phyloP scores from a whole-genome alignment of 2,329 filamentous ascomycete species.

The Eurotiales sp. region DNA sequence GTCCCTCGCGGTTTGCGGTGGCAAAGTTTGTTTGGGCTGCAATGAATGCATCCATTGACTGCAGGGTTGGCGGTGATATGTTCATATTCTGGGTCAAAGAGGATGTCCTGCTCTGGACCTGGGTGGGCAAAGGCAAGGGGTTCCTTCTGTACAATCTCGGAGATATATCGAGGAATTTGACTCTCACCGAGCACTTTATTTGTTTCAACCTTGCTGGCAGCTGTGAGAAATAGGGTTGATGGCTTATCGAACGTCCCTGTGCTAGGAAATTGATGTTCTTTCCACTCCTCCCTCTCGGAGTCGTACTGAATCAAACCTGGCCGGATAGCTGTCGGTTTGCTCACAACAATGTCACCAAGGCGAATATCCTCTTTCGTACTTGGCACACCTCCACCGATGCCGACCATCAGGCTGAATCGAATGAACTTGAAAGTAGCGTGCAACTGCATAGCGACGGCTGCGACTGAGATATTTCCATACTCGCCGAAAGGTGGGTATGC shows the following conservation, averaged over 20 bases:
- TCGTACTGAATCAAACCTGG: not conserved
- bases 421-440: conserved; percentile 1
- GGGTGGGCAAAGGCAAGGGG: not conserved
- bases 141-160: no score
- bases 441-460: not conserved
- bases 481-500: conserved; percentile 20
- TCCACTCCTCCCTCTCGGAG: not conserved
- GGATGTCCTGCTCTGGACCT: not conserved
- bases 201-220: not conserved
- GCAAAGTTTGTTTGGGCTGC: no score
- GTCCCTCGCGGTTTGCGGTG: not conserved
- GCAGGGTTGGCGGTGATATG: no score
- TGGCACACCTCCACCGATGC: not conserved
- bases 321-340: not conserved
- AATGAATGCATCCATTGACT: not conserved
- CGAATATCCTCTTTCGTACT: not conserved
- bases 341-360: not conserved
- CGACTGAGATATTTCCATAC: not conserved
- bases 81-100: not conserved
- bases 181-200: not conserved
- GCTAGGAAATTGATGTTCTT: not conserved
- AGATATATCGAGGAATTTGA: no score
- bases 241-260: not conserved
- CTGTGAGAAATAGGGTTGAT: not conserved
- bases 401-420: conserved; percentile 1